Conservation (phyloP, 177 flowering plant genomes). For the Vitis hybrid region DNA sequence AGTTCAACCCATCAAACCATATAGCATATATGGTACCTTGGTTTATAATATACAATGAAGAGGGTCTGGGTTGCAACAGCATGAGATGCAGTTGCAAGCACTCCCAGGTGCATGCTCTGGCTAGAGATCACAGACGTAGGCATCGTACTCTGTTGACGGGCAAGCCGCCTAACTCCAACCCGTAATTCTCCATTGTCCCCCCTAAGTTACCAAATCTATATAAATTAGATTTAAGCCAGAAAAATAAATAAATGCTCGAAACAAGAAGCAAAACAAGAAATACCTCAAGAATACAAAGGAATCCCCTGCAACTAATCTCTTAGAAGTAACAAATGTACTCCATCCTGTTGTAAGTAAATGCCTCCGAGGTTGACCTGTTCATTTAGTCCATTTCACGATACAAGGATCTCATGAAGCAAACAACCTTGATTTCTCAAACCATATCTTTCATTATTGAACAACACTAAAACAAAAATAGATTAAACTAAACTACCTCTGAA, state of each 20-base stretch:
- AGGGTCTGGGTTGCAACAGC: conserved; percentile 68
- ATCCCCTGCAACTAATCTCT: conserved; percentile 93
- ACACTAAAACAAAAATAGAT: neutral
- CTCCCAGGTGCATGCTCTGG: conserved; percentile 98
- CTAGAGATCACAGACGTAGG: conserved; percentile 92
- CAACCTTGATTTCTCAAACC: neutral
- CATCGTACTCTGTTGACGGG: conserved; percentile 73
- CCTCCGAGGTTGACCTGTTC: conserved; percentile 88
- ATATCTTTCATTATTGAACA: too few relatives aligned
- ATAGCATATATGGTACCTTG: conserved; percentile 49
- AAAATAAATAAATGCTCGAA: neutral
- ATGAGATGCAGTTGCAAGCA: conserved; percentile 94
- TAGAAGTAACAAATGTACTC: conserved; percentile 93
- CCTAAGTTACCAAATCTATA: conserved; percentile 34
- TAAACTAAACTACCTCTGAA: conserved; percentile 58
- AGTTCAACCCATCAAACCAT: neutral
- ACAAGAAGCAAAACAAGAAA: neutral
- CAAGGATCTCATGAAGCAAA: neutral
- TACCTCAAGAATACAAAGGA: conserved; percentile 94
- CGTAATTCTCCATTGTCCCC: conserved; percentile 78
- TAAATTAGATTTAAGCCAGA: neutral
- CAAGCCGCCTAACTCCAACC: conserved; percentile 75
- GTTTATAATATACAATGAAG: conserved; percentile 85
- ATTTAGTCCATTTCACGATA: neutral
- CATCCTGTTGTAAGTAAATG: conserved; percentile 97